Percentiles rank a stretch among this genome's conserved stretches.
These are phyloP conservation scores for Umbelopsis ramanniana DNA, from an alignment of 192 early-diverging fungal genomes.

Conservation along the genomic window DNA sequence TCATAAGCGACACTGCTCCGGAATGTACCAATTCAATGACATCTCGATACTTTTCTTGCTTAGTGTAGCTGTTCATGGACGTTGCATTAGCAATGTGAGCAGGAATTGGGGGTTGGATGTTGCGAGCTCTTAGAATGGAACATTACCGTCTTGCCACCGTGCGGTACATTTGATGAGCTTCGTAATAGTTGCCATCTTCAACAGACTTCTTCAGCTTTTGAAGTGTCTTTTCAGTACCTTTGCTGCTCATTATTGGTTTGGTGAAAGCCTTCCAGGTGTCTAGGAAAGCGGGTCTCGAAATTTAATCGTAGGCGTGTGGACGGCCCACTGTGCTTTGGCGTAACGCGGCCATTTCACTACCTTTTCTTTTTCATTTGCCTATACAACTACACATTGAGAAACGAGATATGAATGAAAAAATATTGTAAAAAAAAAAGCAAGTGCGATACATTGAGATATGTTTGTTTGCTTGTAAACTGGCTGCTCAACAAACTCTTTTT, in stretches of 20 bases:
- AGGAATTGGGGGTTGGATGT: not conserved
- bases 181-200: slow-evolving; percentile 89
- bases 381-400: no score
- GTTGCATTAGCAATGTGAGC: not conserved
- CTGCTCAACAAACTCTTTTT: no score
- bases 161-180: slow-evolving; percentile 97
- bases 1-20: slow-evolving; percentile 76
- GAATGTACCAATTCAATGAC: slow-evolving; percentile 81
- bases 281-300: no score
- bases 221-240: slow-evolving; percentile 65
- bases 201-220: slow-evolving; percentile 71
- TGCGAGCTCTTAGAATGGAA: slow-evolving; percentile 8
- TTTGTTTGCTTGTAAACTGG: no score
- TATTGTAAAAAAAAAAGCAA: no score
- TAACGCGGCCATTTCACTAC: no score
- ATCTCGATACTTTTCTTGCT: slow-evolving; percentile 78
- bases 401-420: no score
- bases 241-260: slow-evolving; percentile 32
- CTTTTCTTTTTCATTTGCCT: no score
- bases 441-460: no score
- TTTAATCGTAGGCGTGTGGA: not conserved
- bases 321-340: not conserved
- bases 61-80: slow-evolving; percentile 68
- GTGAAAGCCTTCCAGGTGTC: not conserved
- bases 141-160: slow-evolving; percentile 83